Base-by-base conservation (phyloP, 2,329 filamentous ascomycete species). In the Ophiostoma ulmi region DNA sequence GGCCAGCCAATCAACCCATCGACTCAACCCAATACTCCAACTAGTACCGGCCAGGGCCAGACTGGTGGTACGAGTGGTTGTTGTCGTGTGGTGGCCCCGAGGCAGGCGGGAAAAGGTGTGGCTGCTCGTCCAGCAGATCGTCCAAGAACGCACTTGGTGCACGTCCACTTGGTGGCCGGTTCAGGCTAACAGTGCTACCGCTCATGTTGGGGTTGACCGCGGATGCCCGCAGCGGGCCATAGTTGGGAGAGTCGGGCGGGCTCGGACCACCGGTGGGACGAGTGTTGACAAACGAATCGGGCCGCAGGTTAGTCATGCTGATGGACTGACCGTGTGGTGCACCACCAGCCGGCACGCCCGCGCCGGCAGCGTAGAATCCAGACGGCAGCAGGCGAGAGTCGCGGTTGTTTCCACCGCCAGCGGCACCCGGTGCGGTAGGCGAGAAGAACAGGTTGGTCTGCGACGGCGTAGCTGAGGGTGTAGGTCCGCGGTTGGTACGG, bases 101-200 rank as follows among this genome's bases (percentile, higher is more conserved):
- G n/a, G 41, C 71, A 2, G 84, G 82, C 13, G 85, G 85, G 70
- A 87, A 81, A 74, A 80, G 78, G 52, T 81, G 81, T 6, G 84
- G 83, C 76, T 93, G 90, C 73, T 91, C 91, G 76, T 93, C 92
- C 73, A 97, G 90, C 68, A 98, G 80, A 78, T 97, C 93, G 72
- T 98, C 94, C 55, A 98, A 83, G 78, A 93, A 97, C 22, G 93
- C 92, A 78, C 92, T 97, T 0, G 94, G 94, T 20, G 93, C 91
- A 71, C 94, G 85, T 71, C 88, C 88, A 69, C 88, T 90, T 17
- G 88, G 84, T 3, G 90, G 85, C 70, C 87, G 84, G 73, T 85
- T 87, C 71, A 90, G 83, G 75, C 88, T 90, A 73, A 94, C 77
- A 5, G 88, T 90, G 77, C 89, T 93, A 63, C 85, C 83, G 78